Conservation (phyloP, 495 filamentous ascomycete species). For the Friedmanniomyces simplex region DNA sequence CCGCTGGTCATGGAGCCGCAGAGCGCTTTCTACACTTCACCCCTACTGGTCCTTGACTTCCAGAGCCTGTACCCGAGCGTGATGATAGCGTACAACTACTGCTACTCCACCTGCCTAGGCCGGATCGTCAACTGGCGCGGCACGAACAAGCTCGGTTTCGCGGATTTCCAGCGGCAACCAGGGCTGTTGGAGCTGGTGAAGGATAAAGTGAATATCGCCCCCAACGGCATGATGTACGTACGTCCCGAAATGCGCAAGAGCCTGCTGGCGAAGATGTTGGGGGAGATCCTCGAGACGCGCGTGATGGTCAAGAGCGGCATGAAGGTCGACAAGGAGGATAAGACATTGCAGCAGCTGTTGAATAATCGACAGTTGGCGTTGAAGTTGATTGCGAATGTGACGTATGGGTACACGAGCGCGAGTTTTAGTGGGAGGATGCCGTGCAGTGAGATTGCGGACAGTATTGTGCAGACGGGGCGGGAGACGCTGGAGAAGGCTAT, state of each 20-base stretch:
- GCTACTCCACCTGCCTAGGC: conserved; percentile 93
- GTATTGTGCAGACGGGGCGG: conserved; percentile 89
- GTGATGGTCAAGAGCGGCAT: conserved; percentile 98
- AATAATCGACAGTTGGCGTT: conserved; percentile 91
- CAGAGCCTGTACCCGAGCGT: conserved; percentile 93
- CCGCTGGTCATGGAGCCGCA: conserved; percentile 97
- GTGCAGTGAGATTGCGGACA: conserved; percentile 94
- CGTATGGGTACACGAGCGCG: conserved; percentile 94
- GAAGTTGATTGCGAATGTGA: conserved; percentile 97
- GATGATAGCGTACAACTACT: conserved; percentile 99
- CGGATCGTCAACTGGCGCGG: conserved; percentile 77
- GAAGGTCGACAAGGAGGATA: conserved; percentile 90
- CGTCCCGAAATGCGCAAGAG: conserved; percentile 80
- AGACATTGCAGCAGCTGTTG: conserved; percentile 69
- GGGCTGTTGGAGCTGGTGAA: conserved; percentile 67
- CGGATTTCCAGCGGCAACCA: conserved; percentile 65
- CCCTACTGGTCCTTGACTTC: conserved; percentile 86
- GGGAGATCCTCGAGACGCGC: conserved; percentile 89
- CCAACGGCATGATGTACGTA: conserved; percentile 93
- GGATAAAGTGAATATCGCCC: conserved; percentile 83
- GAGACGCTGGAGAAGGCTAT: conserved; percentile 94
- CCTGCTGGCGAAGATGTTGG: conserved; percentile 89
- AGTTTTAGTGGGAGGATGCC: conserved; percentile 96
- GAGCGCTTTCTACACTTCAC: conserved; percentile 85
- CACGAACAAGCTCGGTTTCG: conserved; percentile 89